Base-by-base conservation (phyloP, 345 rosid species). In the Linum trigynum region DNA sequence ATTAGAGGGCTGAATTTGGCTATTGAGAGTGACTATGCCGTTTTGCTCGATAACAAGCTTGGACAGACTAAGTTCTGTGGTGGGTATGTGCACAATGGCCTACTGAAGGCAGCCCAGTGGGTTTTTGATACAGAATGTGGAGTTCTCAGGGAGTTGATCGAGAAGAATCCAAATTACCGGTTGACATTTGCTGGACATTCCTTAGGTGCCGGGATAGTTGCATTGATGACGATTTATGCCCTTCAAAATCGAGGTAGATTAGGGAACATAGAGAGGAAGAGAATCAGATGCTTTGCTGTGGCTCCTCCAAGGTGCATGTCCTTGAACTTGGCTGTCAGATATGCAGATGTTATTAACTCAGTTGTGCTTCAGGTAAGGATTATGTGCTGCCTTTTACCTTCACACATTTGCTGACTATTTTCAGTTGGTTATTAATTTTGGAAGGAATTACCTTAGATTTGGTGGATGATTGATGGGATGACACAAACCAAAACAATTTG, bases 281-380 rank as follows among this genome's bases (percentile, higher is more conserved):
- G 79, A 74, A 85, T 92, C 11, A 80, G 92, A 79, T 88, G 99
- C 76, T 90, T 81, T 69, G 90, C 92, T 38, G 65, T 90, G 71
- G 99, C 99, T 77, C 96, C 99, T 75, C 78, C 89, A 7, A 82
- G 97, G 72, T 92, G 98, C 67, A 75, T 87, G 84, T 90, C 96
- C 17, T 82, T 92, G 68, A 91, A 92, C 77, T 74, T 92, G 81
- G 98, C 97, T 0, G 94, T 92, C 59, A 83, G 94, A 69, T 92
- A 86, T 76, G 89, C 91, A 8, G 97, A 92, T 80, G 75, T 90
- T 65, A 90, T 90, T 64, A 86, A 88, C 59, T 86, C 97, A 60
- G 65, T 92, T 12, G 96, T 90, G 71, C 88, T 90, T 59, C 98
- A 88, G 97, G 97, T 88, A 82, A 23, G 43, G 65, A 61, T 38